phyloP scores from a whole-genome alignment of 345 rosid species.

The Excoecaria agallocha region DNA sequence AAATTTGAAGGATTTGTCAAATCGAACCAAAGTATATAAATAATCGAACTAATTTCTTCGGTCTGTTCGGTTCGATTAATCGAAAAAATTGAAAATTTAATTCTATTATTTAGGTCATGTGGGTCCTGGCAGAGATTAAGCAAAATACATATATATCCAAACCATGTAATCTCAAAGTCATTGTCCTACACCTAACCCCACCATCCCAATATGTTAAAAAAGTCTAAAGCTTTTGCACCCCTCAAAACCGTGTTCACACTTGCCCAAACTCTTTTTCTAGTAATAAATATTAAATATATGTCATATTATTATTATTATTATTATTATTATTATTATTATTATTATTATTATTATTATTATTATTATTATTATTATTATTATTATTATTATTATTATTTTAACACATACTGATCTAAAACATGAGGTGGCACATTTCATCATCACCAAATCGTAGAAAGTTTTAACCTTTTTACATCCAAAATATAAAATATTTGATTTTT shows the following conservation, averaged over 20 bases:
- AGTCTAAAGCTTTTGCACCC: neutral
- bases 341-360: too few species aligned
- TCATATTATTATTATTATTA: too few species aligned
- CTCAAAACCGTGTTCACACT: conserved; percentile 40
- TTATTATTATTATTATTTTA: too few species aligned
- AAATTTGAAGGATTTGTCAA: too few species aligned
- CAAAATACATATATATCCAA: conserved; percentile 5
- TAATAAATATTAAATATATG: neutral
- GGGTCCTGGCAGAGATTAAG: conserved; percentile 1
- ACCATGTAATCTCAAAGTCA: conserved; percentile 21
- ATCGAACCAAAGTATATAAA: too few species aligned
- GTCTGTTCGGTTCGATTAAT: too few species aligned
- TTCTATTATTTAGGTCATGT: too few species aligned
- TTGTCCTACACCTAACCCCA: conserved; percentile 33
- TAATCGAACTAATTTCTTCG: too few species aligned
- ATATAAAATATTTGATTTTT: neutral
- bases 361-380: too few species aligned
- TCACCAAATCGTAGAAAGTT: neutral
- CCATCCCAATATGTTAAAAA: neutral
- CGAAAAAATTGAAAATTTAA: too few species aligned
- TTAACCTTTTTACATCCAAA: neutral
- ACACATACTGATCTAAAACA: neutral
- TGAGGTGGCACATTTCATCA: neutral
- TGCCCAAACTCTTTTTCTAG: neutral
- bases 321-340: too few species aligned